phyloP scores from a whole-genome alignment of 495 filamentous ascomycete species.

The Mytilinidion resinicola region DNA sequence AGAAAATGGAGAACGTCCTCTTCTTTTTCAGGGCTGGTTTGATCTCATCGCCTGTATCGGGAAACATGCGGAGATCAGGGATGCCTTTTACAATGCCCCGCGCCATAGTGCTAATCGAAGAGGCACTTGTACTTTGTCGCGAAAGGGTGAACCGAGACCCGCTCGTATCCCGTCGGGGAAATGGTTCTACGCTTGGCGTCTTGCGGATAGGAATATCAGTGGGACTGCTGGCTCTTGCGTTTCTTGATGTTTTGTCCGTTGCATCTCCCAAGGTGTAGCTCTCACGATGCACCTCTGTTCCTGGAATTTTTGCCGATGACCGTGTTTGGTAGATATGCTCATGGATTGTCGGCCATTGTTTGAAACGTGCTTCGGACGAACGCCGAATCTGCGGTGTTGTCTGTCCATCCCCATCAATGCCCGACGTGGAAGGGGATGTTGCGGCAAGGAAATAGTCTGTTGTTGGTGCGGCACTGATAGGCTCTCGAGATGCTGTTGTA shows the following conservation, averaged over 20 bases:
- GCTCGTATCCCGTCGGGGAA: too few relatives aligned
- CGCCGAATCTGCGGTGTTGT: too few relatives aligned
- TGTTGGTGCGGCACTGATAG: not conserved
- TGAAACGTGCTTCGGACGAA: too few relatives aligned
- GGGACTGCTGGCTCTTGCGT: not conserved
- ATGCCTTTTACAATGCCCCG: not conserved
- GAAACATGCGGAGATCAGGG: not conserved
- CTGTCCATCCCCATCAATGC: too few relatives aligned
- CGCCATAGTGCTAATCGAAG: slow-evolving; percentile 6
- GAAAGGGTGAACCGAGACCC: not conserved
- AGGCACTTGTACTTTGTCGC: not conserved
- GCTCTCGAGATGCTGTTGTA: not conserved
- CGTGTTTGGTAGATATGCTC: too few relatives aligned
- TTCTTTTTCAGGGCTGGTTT: too few relatives aligned
- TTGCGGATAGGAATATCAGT: not conserved
- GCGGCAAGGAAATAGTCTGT: not conserved
- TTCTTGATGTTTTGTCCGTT: not conserved
- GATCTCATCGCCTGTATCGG: too few relatives aligned
- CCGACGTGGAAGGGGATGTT: not conserved
- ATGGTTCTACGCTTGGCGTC: too few relatives aligned
- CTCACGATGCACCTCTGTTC: not conserved
- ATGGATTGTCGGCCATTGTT: too few relatives aligned
- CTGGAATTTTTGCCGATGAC: not conserved
- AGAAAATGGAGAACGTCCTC: too few relatives aligned
- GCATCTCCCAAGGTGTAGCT: slow-evolving; percentile 8